Evolutionary conservation across 495 filamentous ascomycete genomes (phyloP).

Genomic region (Lepraria neglecta): DNA sequence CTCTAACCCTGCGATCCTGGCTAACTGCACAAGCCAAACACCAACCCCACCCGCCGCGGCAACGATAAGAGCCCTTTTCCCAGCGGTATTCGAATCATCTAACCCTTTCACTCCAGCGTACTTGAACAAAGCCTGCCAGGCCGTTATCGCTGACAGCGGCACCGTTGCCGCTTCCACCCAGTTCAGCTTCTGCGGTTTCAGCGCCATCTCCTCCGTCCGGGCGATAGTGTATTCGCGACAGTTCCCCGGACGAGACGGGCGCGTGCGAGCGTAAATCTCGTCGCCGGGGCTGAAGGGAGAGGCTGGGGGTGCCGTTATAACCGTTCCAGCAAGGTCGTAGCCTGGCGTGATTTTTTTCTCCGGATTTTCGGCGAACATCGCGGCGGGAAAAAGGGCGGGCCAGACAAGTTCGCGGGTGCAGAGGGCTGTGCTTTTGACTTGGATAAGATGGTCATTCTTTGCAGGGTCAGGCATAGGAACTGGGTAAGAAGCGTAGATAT

Average conservation of each 20-base stretch:
- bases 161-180: constrained; percentile 48
- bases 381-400: constrained; percentile 38
- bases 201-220: constrained; percentile 44
- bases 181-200: constrained; percentile 42
- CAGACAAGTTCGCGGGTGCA: constrained; percentile 51
- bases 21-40: constrained; percentile 52
- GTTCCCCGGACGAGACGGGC: constrained; percentile 43
- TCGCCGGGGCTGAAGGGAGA: constrained; percentile 49
- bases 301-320: constrained; percentile 42
- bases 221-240: constrained; percentile 48
- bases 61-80: constrained; percentile 43
- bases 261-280: constrained; percentile 48
- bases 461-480: constrained; percentile 36
- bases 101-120: constrained; percentile 36
- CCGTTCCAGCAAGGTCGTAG: constrained; percentile 50
- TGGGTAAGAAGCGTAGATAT: constrained; percentile 29
- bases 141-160: constrained; percentile 49
- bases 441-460: constrained; percentile 50
- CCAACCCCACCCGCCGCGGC: constrained; percentile 50
- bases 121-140: constrained; percentile 55
- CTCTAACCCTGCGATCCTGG: constrained; percentile 37
- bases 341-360: constrained; percentile 43
- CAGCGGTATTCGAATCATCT: constrained; percentile 23
- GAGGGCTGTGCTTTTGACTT: constrained; percentile 50
- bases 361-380: constrained; percentile 36